Conservation (phyloP, 352 stramenopile genomes). For the Albugo laibachii region DNA sequence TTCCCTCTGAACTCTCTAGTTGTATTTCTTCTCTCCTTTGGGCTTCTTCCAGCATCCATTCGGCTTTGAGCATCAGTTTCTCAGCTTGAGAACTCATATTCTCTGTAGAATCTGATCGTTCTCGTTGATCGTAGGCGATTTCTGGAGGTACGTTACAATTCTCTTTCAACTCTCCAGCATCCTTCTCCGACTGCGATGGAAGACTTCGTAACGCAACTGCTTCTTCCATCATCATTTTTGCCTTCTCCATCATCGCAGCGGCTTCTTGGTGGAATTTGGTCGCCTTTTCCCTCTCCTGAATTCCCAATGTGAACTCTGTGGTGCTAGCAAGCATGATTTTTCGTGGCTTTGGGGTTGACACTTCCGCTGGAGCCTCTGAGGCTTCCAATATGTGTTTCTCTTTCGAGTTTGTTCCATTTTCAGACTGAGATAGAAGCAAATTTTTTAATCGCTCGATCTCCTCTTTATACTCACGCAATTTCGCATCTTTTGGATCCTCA, state of each 20-base stretch:
- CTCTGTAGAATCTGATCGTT: slow-evolving; percentile 7
- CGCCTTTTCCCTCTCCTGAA: slow-evolving; percentile 41
- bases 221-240: slow-evolving; percentile 62
- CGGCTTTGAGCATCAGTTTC: slow-evolving; percentile 49
- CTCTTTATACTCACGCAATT: slow-evolving; percentile 78
- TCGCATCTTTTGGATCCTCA: slow-evolving; percentile 86
- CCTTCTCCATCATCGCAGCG: slow-evolving; percentile 37
- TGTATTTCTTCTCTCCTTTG: slow-evolving; percentile 14
- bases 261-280: slow-evolving; percentile 40
- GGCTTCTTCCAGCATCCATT: slow-evolving; percentile 46
- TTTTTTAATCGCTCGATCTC: slow-evolving; percentile 78
- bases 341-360: not conserved
- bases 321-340: not conserved
- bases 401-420: slow-evolving; percentile 10
- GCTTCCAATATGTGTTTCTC: slow-evolving; percentile 22
- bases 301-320: not conserved
- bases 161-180: not conserved
- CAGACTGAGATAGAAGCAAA: slow-evolving; percentile 48
- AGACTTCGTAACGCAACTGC: slow-evolving; percentile 21
- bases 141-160: not conserved
- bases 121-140: not conserved
- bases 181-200: slow-evolving; percentile 1
- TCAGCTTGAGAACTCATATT: slow-evolving; percentile 42
- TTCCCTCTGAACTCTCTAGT: slow-evolving; percentile 31
- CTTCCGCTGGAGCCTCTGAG: slow-evolving; percentile 10